Percentiles rank a stretch among this genome's conserved stretches.
Evolutionary conservation across 164 flowering plant species (phyloP).

Genomic region (Piper longum): DNA sequence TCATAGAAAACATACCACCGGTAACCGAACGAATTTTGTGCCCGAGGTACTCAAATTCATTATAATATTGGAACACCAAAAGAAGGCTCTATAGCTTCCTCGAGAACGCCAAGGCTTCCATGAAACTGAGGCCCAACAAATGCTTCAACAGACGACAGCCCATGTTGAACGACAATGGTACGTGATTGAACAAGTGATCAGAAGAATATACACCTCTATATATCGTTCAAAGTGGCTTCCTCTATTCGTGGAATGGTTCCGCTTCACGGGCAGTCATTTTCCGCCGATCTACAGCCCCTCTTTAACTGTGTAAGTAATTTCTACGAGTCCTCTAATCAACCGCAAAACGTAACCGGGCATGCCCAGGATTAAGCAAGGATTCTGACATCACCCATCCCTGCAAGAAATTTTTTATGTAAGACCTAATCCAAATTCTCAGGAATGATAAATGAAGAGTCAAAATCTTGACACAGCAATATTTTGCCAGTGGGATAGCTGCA

Average conservation of each 20-base stretch:
- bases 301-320: background rate
- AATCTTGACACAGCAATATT: too few relatives aligned
- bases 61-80: too few relatives aligned
- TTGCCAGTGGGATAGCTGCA: too few relatives aligned
- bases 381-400: constrained; percentile 99
- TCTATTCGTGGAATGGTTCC: background rate
- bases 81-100: background rate
- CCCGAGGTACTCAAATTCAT: too few relatives aligned
- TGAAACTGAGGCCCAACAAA: background rate
- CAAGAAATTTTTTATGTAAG: constrained; percentile 1
- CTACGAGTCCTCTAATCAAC: background rate
- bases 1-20: too few relatives aligned
- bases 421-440: background rate
- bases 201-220: too few relatives aligned
- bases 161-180: background rate
- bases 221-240: too few relatives aligned
- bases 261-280: background rate
- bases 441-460: too few relatives aligned
- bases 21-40: too few relatives aligned
- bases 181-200: background rate
- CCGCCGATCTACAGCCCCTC: background rate
- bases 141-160: background rate
- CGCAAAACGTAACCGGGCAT: constrained; percentile 48
- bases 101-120: background rate
- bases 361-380: constrained; percentile 89